Evolutionary conservation across 108 stramenopile genomes (phyloP).

Genomic region (Nannochloropsis granulata): DNA sequence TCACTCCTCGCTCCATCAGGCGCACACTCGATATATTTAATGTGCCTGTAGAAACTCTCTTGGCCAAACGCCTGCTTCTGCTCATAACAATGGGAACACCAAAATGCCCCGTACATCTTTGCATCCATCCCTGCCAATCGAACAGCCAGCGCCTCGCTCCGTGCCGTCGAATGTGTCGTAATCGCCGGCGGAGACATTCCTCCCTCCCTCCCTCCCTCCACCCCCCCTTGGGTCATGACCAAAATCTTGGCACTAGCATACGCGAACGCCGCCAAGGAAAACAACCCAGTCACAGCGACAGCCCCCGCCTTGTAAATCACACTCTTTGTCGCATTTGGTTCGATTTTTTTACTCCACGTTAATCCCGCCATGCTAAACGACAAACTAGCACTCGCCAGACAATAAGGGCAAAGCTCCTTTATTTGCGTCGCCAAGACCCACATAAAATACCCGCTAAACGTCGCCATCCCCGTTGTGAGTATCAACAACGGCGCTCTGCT

Average conservation of each 20-base stretch:
- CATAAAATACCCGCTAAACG: slow-evolving; percentile 70
- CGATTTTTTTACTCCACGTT: not conserved
- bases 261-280: slow-evolving; percentile 1
- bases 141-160: slow-evolving; percentile 50
- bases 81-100: slow-evolving; percentile 86
- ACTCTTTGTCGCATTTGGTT: not conserved
- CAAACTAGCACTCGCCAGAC: slow-evolving; percentile 35
- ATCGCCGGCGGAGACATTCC: not conserved
- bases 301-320: not conserved
- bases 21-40: slow-evolving; percentile 74
- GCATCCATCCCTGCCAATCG: slow-evolving; percentile 52
- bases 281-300: slow-evolving; percentile 47
- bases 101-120: slow-evolving; percentile 81
- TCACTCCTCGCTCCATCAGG: not conserved
- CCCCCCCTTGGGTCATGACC: not conserved
- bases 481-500: slow-evolving; percentile 35
- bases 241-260: not conserved
- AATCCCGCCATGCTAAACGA: slow-evolving; percentile 27
- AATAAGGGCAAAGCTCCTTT: slow-evolving; percentile 58
- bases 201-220: not conserved
- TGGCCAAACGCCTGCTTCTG: slow-evolving; percentile 65
- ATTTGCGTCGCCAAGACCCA: slow-evolving; percentile 52
- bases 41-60: slow-evolving; percentile 49
- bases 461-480: slow-evolving; percentile 62
- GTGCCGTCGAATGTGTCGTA: slow-evolving; percentile 48